phyloP scores from a whole-genome alignment of 805 yeast genomes.

The Metschnikowia baotianmanensis region DNA sequence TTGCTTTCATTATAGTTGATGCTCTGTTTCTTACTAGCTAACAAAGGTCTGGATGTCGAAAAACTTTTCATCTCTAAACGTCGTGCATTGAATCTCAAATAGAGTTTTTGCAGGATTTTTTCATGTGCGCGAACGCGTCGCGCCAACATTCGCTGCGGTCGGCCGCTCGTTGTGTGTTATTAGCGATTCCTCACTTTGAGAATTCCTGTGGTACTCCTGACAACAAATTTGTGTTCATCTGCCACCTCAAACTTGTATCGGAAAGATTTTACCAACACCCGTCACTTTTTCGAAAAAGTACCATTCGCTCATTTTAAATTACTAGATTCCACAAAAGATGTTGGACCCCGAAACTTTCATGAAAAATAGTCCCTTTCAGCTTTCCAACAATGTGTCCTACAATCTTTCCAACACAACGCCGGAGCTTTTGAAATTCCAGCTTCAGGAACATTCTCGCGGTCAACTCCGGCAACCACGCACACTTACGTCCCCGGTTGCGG shows the following conservation, averaged over 20 bases:
- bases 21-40: no score
- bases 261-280: background rate
- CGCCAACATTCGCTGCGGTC: no score
- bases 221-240: background rate
- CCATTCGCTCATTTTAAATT: background rate
- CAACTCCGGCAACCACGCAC: conserved; percentile 2
- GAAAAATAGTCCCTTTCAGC: conserved; percentile 38
- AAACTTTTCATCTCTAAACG: background rate
- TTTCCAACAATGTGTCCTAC: conserved; percentile 28
- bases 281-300: no score
- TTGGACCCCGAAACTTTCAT: conserved; percentile 36
- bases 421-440: conserved; percentile 42
- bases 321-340: conserved; percentile 21
- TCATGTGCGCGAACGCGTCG: conserved; percentile 1
- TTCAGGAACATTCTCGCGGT: conserved; percentile 38
- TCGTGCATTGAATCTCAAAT: background rate
- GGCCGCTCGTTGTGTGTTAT: no score
- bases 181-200: background rate
- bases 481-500: conserved; percentile 22
- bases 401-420: conserved; percentile 41
- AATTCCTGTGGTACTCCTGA: background rate
- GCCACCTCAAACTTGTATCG: no score
- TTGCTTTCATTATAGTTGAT: no score
- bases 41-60: background rate
- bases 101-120: background rate